Conservation (phyloP, 768 basidiomycete genomes). For the Rossbeevera mucosa region DNA sequence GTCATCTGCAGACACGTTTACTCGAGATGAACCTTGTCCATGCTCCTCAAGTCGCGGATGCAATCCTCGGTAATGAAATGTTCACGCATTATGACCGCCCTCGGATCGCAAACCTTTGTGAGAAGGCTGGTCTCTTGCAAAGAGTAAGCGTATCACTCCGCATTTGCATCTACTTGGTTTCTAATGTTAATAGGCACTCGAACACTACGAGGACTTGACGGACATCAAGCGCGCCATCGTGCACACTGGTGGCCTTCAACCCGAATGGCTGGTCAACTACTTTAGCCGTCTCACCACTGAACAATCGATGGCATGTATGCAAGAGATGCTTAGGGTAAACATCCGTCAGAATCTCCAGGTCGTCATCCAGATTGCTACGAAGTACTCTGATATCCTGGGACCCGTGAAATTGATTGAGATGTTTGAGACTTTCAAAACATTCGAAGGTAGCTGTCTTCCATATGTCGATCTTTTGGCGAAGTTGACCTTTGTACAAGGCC, state of each 20-base stretch:
- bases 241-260: conserved; percentile 77
- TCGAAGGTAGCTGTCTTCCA: conserved; percentile 60
- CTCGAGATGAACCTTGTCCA: conserved; percentile 97
- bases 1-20: conserved; percentile 89
- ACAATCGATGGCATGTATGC: conserved; percentile 91
- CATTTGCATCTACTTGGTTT: background rate
- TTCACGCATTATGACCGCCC: conserved; percentile 95
- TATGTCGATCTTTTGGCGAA: background rate
- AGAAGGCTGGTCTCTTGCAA: conserved; percentile 95
- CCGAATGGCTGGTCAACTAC: conserved; percentile 97
- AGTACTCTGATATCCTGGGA: conserved; percentile 97
- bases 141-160: conserved; percentile 50
- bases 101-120: conserved; percentile 94
- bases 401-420: conserved; percentile 97
- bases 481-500: conserved; percentile 41
- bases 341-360: conserved; percentile 97
- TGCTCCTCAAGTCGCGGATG: conserved; percentile 98
- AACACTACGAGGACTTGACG: conserved; percentile 96
- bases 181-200: conserved; percentile 69
- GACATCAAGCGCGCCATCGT: conserved; percentile 99
- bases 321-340: conserved; percentile 96
- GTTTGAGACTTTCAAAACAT: conserved; percentile 97
- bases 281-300: conserved; percentile 97
- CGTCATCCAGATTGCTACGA: conserved; percentile 95
- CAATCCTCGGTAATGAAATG: conserved; percentile 98